Base-by-base conservation (phyloP, 1,284 basidiomycete species). In the Porodaedalea pini region DNA sequence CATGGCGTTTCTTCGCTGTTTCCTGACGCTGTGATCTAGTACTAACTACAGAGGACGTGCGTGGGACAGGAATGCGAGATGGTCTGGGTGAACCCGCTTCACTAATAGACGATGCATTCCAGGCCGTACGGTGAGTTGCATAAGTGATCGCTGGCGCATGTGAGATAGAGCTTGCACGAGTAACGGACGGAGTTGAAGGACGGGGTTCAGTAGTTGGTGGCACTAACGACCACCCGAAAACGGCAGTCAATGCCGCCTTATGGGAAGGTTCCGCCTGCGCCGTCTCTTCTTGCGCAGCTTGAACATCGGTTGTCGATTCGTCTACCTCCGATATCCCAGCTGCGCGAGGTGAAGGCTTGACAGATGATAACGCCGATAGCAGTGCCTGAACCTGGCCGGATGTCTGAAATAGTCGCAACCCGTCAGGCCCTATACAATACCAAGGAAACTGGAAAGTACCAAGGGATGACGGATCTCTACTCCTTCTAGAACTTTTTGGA, bases 181-280 rank as follows among this genome's bases (percentile, higher is more conserved):
- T 74, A 4, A 73, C 55, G 1, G 79, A 78, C 11, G 73, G 63
- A 7, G 72, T 69, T 25, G 70, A 70, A 6, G 65, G 63, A 13
- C 69, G 68, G 31, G 56, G 45, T 37, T 78, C 76, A 2, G 68
- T 58, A 3, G 70, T 56, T 3, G 68, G 67, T 2, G 68, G 63
- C n/a, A 75, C 69, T 27, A 83, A 70, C 11, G 75, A 70, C 88
- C 88, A 90, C 1, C 88, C 88, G 63, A 90, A 90, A 4, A 90
- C 71, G 6, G 88, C 73, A 0, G 76, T 74, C 6, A 89, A 69
- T n/a, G 83, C 71, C 2, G 86, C 79, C 3, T 74, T 74, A 45
- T 82, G 77, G 2, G 82, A 83, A 3, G 76, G 76, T 39, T 54
- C 50, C 27, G 21, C 29, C 29, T 25, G 11, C 8, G 39, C 21